Evolutionary conservation across 805 yeast genomes (phyloP).

Genomic region (Cyberlindnera sargentensis): DNA sequence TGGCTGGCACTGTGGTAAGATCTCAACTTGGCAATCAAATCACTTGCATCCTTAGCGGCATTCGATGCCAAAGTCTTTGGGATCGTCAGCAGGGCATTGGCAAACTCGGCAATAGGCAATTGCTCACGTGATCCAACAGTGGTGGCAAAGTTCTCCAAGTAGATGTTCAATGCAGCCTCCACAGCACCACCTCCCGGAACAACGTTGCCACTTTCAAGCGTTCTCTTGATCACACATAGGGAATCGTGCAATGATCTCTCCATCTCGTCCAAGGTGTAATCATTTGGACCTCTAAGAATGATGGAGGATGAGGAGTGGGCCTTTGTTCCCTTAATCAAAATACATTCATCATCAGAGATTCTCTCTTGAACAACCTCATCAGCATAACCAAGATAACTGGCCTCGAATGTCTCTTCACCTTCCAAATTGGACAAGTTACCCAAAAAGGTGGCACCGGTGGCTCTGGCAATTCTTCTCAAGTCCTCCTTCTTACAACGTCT

Average conservation of each 20-base stretch:
- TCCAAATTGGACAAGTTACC: conserved; percentile 87
- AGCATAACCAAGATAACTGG: conserved; percentile 80
- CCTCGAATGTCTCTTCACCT: conserved; percentile 79
- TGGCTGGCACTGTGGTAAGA: conserved; percentile 96
- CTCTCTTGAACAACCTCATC: conserved; percentile 89
- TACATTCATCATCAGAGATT: conserved; percentile 94
- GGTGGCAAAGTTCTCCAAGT: conserved; percentile 94
- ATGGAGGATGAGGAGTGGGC: conserved; percentile 90
- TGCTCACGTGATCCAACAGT: conserved; percentile 97
- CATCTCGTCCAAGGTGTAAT: conserved; percentile 95
- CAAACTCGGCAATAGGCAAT: conserved; percentile 96
- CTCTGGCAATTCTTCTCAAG: conserved; percentile 91
- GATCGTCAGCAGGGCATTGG: conserved; percentile 77
- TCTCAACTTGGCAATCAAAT: conserved; percentile 89
- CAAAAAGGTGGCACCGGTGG: conserved; percentile 93
- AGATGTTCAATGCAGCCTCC: conserved; percentile 91
- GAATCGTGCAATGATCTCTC: conserved; percentile 96
- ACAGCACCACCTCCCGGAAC: conserved; percentile 99
- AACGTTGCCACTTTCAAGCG: conserved; percentile 86
- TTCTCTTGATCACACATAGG: conserved; percentile 88
- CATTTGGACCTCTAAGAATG: conserved; percentile 91
- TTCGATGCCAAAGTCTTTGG: conserved; percentile 96
- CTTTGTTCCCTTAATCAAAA: conserved; percentile 86
- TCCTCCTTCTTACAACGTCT: conserved; percentile 97
- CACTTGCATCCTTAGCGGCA: conserved; percentile 96